phyloP scores from a whole-genome alignment of 306 rosid genomes.

The Mucuna pruriens region DNA sequence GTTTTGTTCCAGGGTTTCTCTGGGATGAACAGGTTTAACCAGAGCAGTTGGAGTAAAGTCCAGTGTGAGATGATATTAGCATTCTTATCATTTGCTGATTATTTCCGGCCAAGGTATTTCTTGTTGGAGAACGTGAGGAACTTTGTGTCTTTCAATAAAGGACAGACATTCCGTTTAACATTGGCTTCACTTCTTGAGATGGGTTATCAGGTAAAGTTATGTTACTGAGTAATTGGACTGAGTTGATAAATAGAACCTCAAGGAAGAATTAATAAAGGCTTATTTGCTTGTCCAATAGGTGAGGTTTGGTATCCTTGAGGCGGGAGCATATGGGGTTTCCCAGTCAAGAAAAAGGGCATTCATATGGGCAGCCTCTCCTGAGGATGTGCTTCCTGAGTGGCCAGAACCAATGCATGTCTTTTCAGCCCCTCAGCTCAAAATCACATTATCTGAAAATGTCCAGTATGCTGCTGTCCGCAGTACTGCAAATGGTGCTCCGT shows the following conservation, averaged over 20 bases:
- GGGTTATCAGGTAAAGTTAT: constrained; percentile 91
- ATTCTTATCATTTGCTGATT: constrained; percentile 92
- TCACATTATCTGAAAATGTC: constrained; percentile 56
- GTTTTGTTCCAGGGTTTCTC: constrained; percentile 80
- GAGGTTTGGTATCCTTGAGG: constrained; percentile 96
- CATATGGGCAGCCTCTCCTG: constrained; percentile 98
- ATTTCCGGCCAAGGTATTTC: constrained; percentile 95
- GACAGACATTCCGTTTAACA: constrained; percentile 90
- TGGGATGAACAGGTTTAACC: constrained; percentile 95
- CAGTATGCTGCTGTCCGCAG: constrained; percentile 89
- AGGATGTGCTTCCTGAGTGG: constrained; percentile 93
- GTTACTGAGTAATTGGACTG: constrained; percentile 7
- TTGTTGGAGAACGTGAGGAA: constrained; percentile 96
- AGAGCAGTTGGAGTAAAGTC: constrained; percentile 96
- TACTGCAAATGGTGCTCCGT: constrained; percentile 91
- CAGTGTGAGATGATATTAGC: constrained; percentile 99
- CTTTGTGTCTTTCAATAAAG: constrained; percentile 89
- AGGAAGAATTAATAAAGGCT: constrained; percentile 17
- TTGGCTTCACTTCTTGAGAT: constrained; percentile 96
- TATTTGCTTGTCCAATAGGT: constrained; percentile 58
- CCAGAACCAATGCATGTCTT: constrained; percentile 99
- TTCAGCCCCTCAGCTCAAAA: constrained; percentile 80
- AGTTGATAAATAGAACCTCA: constrained; percentile 6
- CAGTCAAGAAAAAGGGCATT: constrained; percentile 97
- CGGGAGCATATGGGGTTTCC: constrained; percentile 95